These are phyloP conservation scores for Blastocystis sp. DNA, from an alignment of 352 stramenopile genomes.

Conservation along the genomic window DNA sequence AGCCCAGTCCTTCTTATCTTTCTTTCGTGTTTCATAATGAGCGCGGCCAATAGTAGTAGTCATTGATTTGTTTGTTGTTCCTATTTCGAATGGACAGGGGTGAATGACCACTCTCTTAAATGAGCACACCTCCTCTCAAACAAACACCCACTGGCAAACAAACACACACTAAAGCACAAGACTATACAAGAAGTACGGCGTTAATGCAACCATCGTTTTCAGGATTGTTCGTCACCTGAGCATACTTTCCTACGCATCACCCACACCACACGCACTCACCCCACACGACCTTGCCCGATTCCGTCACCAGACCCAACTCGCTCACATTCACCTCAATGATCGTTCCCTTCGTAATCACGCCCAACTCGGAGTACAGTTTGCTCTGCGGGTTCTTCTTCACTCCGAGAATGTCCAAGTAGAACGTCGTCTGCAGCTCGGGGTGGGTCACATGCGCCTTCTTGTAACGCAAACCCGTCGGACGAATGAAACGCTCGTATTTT, in stretches of 20 bases:
- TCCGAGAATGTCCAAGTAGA: slow-evolving; percentile 98
- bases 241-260: slow-evolving; percentile 82
- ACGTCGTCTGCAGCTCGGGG: slow-evolving; percentile 99
- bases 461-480: slow-evolving; percentile 95
- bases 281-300: slow-evolving; percentile 99
- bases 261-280: slow-evolving; percentile 83
- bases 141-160: too few relatives aligned
- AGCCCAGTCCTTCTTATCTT: too few relatives aligned
- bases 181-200: slow-evolving; percentile 95
- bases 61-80: too few relatives aligned
- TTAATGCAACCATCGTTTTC: slow-evolving; percentile 99
- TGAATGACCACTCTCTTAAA: too few relatives aligned
- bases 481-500: slow-evolving; percentile 99
- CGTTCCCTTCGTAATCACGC: slow-evolving; percentile 99
- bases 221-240: slow-evolving; percentile 99
- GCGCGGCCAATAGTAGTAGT: too few relatives aligned
- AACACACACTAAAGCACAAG: slow-evolving; percentile 31
- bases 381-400: slow-evolving; percentile 99
- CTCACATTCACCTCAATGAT: slow-evolving; percentile 98
- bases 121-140: too few relatives aligned
- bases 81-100: too few relatives aligned
- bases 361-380: slow-evolving; percentile 93
- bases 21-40: too few relatives aligned
- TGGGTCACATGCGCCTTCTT: slow-evolving; percentile 99
- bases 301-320: slow-evolving; percentile 98